These are phyloP conservation scores for Jaltomata sinuosa DNA, from an alignment of 257 asterid genomes.

Conservation along the genomic window DNA sequence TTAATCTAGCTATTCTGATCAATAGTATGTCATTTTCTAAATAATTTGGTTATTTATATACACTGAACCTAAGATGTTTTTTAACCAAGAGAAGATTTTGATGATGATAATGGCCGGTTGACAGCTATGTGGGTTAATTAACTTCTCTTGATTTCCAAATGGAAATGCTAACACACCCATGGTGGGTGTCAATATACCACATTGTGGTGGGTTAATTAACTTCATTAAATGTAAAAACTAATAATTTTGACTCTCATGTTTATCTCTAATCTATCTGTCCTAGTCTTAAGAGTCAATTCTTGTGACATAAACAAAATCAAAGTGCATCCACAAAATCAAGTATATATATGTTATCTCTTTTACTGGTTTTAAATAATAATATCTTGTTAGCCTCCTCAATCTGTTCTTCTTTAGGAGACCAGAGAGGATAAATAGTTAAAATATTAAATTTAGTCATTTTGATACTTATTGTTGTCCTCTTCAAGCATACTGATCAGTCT, in stretches of 20 bases:
- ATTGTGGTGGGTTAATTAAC: slow-evolving; percentile 2
- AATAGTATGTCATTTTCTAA: neutral
- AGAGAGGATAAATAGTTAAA: neutral
- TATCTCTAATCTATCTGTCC: neutral
- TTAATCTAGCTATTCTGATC: neutral
- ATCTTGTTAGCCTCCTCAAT: neutral
- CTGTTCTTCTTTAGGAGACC: neutral
- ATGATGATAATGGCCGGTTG: slow-evolving; percentile 4
- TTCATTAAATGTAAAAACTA: neutral
- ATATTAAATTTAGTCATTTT: neutral
- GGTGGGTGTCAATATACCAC: too few species aligned
- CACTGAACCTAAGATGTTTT: neutral
- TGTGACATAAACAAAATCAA: slow-evolving; percentile 8
- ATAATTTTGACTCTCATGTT: neutral
- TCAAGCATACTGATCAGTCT: neutral
- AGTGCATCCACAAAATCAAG: neutral
- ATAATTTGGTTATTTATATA: neutral
- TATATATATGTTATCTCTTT: neutral
- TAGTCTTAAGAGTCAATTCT: slow-evolving; percentile 3
- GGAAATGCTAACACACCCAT: too few species aligned
- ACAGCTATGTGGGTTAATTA: slow-evolving; percentile 2
- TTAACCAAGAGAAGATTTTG: neutral
- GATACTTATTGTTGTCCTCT: neutral
- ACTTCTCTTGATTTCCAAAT: too few species aligned
- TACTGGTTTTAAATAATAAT: neutral